phyloP scores from a whole-genome alignment of 2,329 filamentous ascomycete genomes.

The Aquanectria penicillioides region DNA sequence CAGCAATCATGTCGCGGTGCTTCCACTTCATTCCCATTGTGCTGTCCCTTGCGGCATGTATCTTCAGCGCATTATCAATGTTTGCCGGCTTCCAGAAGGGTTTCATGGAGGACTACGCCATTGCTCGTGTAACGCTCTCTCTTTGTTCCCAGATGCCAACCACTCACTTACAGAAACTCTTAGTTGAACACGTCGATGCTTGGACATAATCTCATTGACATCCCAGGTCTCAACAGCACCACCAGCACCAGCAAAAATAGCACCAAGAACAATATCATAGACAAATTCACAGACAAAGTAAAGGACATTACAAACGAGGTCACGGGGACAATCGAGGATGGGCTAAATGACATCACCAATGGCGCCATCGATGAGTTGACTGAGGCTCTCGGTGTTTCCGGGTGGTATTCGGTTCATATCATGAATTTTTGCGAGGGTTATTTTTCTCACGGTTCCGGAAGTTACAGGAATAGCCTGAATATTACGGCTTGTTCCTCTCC shows the following conservation, averaged over 20 bases:
- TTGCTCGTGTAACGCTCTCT: not conserved
- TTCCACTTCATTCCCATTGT: constrained; percentile 7
- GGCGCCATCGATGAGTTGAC: not conserved
- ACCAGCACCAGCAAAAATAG: not conserved
- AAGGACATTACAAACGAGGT: constrained; percentile 3
- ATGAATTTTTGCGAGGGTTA: constrained; percentile 3
- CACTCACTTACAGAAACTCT: not conserved
- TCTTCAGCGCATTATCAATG: not conserved
- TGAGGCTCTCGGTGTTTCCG: not conserved
- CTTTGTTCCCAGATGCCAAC: not conserved
- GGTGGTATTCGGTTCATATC: constrained; percentile 3
- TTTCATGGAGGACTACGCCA: constrained; percentile 11
- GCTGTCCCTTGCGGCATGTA: constrained; percentile 6
- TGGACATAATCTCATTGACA: constrained; percentile 4
- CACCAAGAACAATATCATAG: not conserved
- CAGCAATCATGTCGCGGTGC: constrained; percentile 9
- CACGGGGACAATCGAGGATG: not conserved
- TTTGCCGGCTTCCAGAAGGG: constrained; percentile 8
- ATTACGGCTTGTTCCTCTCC: not conserved
- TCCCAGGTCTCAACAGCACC: not conserved
- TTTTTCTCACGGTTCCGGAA: not conserved
- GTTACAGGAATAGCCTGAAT: not conserved
- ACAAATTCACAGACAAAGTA: not conserved
- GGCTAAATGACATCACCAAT: not conserved
- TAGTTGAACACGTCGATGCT: constrained; percentile 3